Base-by-base conservation (phyloP, 2,329 filamentous ascomycete species). In the Seiridium unicorne region DNA sequence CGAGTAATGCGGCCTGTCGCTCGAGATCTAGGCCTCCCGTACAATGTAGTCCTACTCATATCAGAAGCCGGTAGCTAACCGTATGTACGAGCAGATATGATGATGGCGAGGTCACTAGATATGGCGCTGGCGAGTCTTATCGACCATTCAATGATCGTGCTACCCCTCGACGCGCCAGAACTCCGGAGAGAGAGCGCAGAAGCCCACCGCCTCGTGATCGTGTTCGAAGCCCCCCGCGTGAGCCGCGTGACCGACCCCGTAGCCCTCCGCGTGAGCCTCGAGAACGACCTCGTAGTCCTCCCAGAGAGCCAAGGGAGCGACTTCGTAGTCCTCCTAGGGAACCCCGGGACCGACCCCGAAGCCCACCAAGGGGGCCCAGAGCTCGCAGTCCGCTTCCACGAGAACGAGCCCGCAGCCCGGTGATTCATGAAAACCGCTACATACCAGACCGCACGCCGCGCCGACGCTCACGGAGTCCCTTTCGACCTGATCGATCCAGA, bases 61-160 rank as follows among this genome's bases (percentile, higher is more conserved):
- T 13, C 9, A 44, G 13, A 11, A 46, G 31, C 32, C 26, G 44
- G 11, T 8, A 47, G 44, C 40, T 57, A 18, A 57, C 8, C 31
- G 11, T 10, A 32, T 8, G 10, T 7, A 5, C 35, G 7, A 8
- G 18, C 55, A 86, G 84, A 69, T 87, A 84, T 66, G 84, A 87
- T 64, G 84, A 87, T 64, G 84, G 84, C 49, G 84, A 87, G 73
- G 84, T 87, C 58, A 82, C 85, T 63, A 78, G 84, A 68, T 87
- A 86, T 69, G 84, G 84, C 56, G 84, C 84, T 10, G 84, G 84
- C 61, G 84, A 87, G 72, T 86, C 83, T 44, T 87, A 85, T 77
- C 77, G 84, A 61, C 84, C 84, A 9, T 86, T 82, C 61, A 84
- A 84, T 55, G 73, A 80, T 58, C 49, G 49, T 34, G 18, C 18